A percentile compares a stretch with the other conserved stretches of the same genome.
These are phyloP conservation scores for Kuraishia hungarica DNA, from an alignment of 805 yeast genomes.

Conservation along the genomic window DNA sequence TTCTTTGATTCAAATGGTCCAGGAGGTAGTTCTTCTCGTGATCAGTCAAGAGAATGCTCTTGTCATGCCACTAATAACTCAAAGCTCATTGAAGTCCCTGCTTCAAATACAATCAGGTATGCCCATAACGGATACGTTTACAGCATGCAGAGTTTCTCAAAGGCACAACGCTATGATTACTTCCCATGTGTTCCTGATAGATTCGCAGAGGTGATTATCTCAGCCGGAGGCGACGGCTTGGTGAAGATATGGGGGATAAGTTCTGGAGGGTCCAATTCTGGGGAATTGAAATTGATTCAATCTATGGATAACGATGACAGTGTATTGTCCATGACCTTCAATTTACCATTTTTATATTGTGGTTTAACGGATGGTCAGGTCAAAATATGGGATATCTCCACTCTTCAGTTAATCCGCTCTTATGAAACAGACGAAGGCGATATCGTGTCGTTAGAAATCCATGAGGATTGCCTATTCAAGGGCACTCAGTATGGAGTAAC, in stretches of 20 bases:
- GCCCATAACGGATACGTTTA: slow-evolving; percentile 93
- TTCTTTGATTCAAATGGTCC: slow-evolving; percentile 91
- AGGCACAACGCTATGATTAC: slow-evolving; percentile 8
- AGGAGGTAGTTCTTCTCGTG: slow-evolving; percentile 35
- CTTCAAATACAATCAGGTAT: slow-evolving; percentile 57
- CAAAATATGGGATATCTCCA: slow-evolving; percentile 82
- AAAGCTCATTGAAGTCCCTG: slow-evolving; percentile 59
- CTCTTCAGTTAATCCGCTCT: slow-evolving; percentile 55
- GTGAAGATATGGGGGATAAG: slow-evolving; percentile 69
- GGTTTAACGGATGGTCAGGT: slow-evolving; percentile 71
- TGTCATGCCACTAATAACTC: slow-evolving; percentile 19
- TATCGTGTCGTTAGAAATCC: slow-evolving; percentile 51
- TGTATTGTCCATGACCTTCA: slow-evolving; percentile 59
- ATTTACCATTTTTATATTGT: slow-evolving; percentile 68
- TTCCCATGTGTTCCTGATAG: slow-evolving; percentile 14
- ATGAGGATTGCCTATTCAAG: slow-evolving; percentile 51
- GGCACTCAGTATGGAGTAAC: slow-evolving; percentile 46
- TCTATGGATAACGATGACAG: slow-evolving; percentile 57
- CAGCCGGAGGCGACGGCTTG: slow-evolving; percentile 89
- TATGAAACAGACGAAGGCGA: slow-evolving; percentile 35
- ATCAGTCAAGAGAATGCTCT: slow-evolving; percentile 5
- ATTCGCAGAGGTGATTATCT: slow-evolving; percentile 33
- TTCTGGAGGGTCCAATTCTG: not conserved
- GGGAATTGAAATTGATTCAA: slow-evolving; percentile 18
- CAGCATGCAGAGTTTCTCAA: slow-evolving; percentile 36